Evolutionary conservation across 2,329 filamentous ascomycete genomes (phyloP).

Genomic region (Chlorencoelia australis): DNA sequence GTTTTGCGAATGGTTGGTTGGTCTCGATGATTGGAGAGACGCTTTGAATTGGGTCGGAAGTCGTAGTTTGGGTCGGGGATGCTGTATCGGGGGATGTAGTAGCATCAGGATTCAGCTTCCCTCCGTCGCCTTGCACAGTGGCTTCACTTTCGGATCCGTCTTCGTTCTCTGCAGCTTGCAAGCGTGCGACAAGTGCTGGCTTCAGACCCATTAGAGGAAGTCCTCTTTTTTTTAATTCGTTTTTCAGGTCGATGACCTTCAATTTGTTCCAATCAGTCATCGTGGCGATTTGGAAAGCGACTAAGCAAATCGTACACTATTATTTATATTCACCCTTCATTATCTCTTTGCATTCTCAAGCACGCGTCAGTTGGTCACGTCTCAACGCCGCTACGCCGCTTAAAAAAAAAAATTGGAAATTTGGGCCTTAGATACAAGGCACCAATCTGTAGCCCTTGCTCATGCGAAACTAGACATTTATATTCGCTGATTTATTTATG

Average conservation of each 20-base stretch:
- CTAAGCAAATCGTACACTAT: too few species aligned
- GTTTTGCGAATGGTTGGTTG: not conserved
- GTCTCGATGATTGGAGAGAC: not conserved
- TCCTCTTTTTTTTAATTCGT: conserved; percentile 63
- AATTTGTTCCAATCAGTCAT: conserved; percentile 47
- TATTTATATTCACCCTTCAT: too few species aligned
- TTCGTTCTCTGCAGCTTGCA: conserved; percentile 37
- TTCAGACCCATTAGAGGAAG: conserved; percentile 61
- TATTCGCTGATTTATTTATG: too few species aligned
- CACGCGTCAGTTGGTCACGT: too few species aligned
- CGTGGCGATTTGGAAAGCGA: too few species aligned
- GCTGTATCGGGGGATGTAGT: conserved; percentile 19
- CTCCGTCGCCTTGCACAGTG: conserved; percentile 20
- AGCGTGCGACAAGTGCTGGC: conserved; percentile 57
- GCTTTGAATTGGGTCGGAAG: not conserved
- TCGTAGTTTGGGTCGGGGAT: conserved; percentile 12
- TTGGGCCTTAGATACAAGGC: too few species aligned
- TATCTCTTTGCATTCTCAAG: too few species aligned
- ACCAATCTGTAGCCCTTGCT: too few species aligned
- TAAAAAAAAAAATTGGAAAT: too few species aligned
- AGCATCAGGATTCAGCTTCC: conserved; percentile 14
- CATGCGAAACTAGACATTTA: too few species aligned
- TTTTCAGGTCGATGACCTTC: conserved; percentile 67
- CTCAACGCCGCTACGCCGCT: too few species aligned
- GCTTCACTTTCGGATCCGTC: conserved; percentile 26